phyloP scores from a whole-genome alignment of 1,139 yeast genomes.

The Taphrina confusa region DNA sequence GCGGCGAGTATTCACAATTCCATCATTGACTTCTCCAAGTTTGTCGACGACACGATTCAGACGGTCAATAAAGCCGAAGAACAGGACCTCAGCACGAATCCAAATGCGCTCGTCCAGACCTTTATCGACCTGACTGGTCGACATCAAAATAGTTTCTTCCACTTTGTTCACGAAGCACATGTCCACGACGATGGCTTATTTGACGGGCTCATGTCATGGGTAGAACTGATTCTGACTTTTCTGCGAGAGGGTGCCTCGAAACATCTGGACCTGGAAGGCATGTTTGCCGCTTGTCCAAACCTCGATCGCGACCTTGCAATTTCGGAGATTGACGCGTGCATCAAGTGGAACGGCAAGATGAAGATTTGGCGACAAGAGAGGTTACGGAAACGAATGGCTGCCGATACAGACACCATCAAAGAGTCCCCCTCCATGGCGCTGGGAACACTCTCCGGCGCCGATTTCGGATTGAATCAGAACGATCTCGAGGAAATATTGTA shows the following conservation, averaged over 20 bases:
- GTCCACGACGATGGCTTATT: conserved; percentile 73
- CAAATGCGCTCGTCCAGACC: conserved; percentile 60
- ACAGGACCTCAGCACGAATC: conserved; percentile 50
- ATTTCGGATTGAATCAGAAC: conserved; percentile 61
- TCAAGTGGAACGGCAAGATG: conserved; percentile 52
- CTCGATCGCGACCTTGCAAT: conserved; percentile 52
- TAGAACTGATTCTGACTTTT: conserved; percentile 60
- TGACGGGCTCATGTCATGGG: conserved; percentile 70
- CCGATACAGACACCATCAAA: conserved; percentile 42
- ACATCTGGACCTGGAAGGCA: conserved; percentile 46
- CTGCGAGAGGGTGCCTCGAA: conserved; percentile 56
- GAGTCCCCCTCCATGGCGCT: conserved; percentile 56
- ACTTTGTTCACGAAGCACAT: conserved; percentile 75
- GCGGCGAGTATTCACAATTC: conserved; percentile 76
- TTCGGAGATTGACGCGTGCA: conserved; percentile 52
- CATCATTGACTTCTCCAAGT: conserved; percentile 68
- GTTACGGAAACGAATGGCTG: conserved; percentile 46
- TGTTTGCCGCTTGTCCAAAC: conserved; percentile 40
- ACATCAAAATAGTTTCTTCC: conserved; percentile 70
- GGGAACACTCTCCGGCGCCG: conserved; percentile 53
- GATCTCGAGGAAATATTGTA: conserved; percentile 60
- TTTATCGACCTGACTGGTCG: conserved; percentile 65
- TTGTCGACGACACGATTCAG: conserved; percentile 67
- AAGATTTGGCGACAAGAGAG: conserved; percentile 47
- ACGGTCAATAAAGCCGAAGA: conserved; percentile 57